Evolutionary conservation across 2,329 filamentous ascomycete species (phyloP), one percentile per base, ranked within the genome.

Genomic region (Ilyonectria sp.): DNA sequence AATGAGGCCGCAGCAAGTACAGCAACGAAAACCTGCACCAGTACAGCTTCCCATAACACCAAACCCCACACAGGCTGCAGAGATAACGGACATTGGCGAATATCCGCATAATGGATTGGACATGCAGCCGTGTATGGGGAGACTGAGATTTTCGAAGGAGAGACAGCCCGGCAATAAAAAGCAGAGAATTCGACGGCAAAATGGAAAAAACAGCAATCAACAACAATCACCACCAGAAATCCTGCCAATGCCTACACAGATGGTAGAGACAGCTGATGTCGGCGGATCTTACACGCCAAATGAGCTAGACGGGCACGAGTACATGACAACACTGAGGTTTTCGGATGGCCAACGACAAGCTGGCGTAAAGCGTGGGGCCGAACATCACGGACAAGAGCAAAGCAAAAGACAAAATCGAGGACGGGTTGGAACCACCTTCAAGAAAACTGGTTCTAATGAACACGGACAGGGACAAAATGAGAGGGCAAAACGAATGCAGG

Each of bases 361-460:
- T 3, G 23, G 23, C 23, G 23, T 4, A 2, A 23, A 23, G 23
- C 23, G 23, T 23, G 3, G 3, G 4, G 23, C 23, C 3, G 23
- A 23, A 2, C 3, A 23, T 3, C 23, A 23, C 23, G 23, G 23
- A 4, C 23, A 23, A 23, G 23, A 23, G 3, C 23, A 60, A 60
- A 33, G 19, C 43, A 46, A 60, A 50, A 60, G 56, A 46, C 56
- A 50, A 29, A 50, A 50, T 50, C 47, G 47, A 50, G 11, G 47
- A 29, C 4, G 6, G 47, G 47, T 50, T 50, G 47, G 35, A 37
- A 37, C 35, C 5, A 13, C 35, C 35, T 37, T 37, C 1, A 37
- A 37, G 35, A 13, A 37, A 15, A 37, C 35, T 37, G 35, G 35
- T 13, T 37, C 35, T 37, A 37, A 37, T 37, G 35, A 37, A 37